A percentile compares a stretch with the other conserved stretches of the same genome.
Evolutionary conservation across 345 rosid genomes (phyloP).

Genomic region (Kernera saxatilis): DNA sequence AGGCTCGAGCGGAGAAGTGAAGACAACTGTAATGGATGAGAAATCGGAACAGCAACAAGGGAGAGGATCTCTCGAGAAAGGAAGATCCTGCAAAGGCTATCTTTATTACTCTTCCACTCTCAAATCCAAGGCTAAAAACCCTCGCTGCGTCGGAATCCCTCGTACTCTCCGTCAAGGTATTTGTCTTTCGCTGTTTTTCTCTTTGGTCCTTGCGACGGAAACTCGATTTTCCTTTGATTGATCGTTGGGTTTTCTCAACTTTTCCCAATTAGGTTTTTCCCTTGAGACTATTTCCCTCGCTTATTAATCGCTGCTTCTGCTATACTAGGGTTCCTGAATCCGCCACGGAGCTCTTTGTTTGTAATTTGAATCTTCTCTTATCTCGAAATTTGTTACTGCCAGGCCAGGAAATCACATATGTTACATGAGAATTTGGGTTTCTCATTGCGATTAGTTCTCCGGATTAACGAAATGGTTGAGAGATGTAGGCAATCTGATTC

Average conservation of each 20-base stretch:
- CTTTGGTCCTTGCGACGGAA: not conserved
- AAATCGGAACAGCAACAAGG: not conserved
- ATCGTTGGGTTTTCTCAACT: not conserved
- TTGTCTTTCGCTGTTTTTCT: not conserved
- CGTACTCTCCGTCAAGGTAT: slow-evolving; percentile 48
- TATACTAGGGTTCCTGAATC: not conserved
- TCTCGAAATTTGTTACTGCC: not conserved
- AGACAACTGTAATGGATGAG: slow-evolving; percentile 14
- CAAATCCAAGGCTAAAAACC: slow-evolving; percentile 49
- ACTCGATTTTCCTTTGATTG: not conserved
- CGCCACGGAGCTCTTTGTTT: not conserved
- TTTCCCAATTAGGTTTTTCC: not conserved
- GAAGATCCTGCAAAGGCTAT: slow-evolving; percentile 64
- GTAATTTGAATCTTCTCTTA: not conserved
- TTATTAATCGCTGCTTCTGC: not conserved
- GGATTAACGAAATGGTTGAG: not conserved
- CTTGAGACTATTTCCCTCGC: not conserved
- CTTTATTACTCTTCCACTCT: slow-evolving; percentile 51
- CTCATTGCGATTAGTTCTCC: not conserved
- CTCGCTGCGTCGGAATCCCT: slow-evolving; percentile 71
- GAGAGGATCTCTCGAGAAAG: slow-evolving; percentile 31
- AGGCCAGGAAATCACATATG: not conserved
- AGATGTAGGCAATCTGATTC: not conserved
- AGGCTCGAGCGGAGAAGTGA: slow-evolving; percentile 28
- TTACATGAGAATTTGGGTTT: not conserved